phyloP scores from a whole-genome alignment of 1,139 yeast species.

The Nematodospora anomalae region DNA sequence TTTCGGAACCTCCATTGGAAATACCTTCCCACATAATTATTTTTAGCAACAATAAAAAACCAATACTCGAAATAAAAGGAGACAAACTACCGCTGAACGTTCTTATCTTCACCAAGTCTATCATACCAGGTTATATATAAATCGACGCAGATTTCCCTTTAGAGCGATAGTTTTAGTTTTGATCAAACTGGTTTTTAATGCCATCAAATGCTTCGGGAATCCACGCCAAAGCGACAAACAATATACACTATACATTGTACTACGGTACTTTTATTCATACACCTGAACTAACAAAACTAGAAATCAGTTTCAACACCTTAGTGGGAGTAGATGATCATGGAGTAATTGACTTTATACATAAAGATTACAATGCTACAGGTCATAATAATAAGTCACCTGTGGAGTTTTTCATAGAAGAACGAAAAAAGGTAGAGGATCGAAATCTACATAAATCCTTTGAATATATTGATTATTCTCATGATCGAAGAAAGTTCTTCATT shows the following conservation, averaged over 20 bases:
- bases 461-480: conserved; percentile 29
- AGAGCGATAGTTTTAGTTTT: too few species aligned
- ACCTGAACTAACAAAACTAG: conserved; percentile 29
- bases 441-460: conserved; percentile 17
- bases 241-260: conserved; percentile 31
- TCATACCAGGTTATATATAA: too few species aligned
- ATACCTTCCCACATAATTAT: too few species aligned
- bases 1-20: too few species aligned
- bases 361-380: conserved; percentile 15
- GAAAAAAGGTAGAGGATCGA: not conserved
- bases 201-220: conserved; percentile 1
- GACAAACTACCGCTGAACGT: too few species aligned
- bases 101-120: too few species aligned
- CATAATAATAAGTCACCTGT: conserved; percentile 13
- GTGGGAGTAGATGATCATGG: conserved; percentile 37
- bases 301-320: conserved; percentile 30
- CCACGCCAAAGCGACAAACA: conserved; percentile 18
- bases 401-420: conserved; percentile 10
- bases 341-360: conserved; percentile 30
- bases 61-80: too few species aligned
- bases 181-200: too few species aligned
- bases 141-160: too few species aligned
- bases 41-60: too few species aligned
- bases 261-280: conserved; percentile 42
- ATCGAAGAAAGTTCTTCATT: conserved; percentile 55